A percentile compares a stretch with the other conserved stretches of the same genome.
phyloP scores from a whole-genome alignment of 1,284 basidiomycete species.

The Melampsora americana region DNA sequence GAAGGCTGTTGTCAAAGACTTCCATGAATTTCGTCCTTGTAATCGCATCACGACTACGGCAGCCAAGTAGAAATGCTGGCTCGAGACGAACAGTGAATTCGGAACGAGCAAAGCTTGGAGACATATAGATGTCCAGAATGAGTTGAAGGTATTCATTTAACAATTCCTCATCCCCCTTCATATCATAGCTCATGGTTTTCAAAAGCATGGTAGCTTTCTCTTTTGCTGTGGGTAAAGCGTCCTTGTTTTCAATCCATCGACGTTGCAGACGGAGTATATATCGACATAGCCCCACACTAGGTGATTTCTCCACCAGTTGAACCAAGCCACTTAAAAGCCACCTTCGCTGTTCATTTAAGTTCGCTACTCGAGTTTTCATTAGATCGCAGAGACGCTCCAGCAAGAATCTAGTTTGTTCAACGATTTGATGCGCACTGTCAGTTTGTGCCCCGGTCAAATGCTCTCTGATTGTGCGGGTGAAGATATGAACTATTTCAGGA shows the following conservation, averaged over 20 bases:
- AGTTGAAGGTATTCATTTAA: conserved; percentile 83
- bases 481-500: conserved; percentile 72
- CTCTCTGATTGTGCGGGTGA: conserved; percentile 83
- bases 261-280: conserved; percentile 83
- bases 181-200: conserved; percentile 86
- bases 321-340: conserved; percentile 71
- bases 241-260: conserved; percentile 82
- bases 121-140: conserved; percentile 91
- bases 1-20: conserved; percentile 83
- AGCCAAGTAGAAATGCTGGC: conserved; percentile 87
- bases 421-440: conserved; percentile 52
- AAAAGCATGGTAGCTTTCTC: conserved; percentile 87
- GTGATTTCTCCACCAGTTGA: conserved; percentile 87
- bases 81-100: conserved; percentile 93
- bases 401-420: conserved; percentile 53
- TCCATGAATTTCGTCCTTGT: conserved; percentile 86
- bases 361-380: conserved; percentile 58
- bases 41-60: conserved; percentile 73
- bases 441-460: conserved; percentile 64
- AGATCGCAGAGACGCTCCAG: conserved; percentile 60
- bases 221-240: conserved; percentile 78
- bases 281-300: conserved; percentile 72
- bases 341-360: conserved; percentile 60
- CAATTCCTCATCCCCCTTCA: conserved; percentile 66
- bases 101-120: conserved; percentile 76